These are phyloP conservation scores for Erodium maritimum DNA, from an alignment of 345 rosid genomes.

Conservation along the genomic window DNA sequence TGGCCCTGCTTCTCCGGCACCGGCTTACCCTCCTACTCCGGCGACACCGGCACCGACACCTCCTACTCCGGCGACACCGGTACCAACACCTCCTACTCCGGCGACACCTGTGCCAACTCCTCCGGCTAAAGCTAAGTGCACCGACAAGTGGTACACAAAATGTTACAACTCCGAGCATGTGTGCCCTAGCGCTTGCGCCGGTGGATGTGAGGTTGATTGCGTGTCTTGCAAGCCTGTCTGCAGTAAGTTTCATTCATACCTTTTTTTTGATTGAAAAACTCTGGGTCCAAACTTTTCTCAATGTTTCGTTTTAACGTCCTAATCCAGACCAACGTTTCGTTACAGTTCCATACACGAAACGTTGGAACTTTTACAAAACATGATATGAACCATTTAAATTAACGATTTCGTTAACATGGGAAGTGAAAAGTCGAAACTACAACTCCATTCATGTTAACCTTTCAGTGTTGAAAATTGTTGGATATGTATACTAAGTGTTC, in stretches of 20 bases:
- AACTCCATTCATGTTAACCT: too few relatives aligned
- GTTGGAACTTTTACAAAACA: too few relatives aligned
- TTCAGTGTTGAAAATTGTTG: too few relatives aligned
- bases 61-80: background rate
- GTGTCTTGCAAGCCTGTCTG: conserved; percentile 53
- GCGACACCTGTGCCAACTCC: background rate
- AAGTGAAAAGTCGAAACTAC: too few relatives aligned
- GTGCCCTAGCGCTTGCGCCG: conserved; percentile 41
- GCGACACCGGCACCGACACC: conserved; percentile 8
- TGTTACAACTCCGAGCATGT: conserved; percentile 31
- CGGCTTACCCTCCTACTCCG: conserved; percentile 10
- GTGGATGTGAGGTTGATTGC: conserved; percentile 45
- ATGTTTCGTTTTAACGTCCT: too few relatives aligned
- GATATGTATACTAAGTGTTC: too few relatives aligned
- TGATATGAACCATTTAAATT: too few relatives aligned
- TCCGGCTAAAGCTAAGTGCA: conserved; percentile 26
- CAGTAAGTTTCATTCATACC: conserved; percentile 18
- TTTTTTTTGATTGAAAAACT: too few relatives aligned
- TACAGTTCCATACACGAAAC: too few relatives aligned
- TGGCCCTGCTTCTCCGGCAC: background rate
- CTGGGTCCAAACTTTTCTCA: too few relatives aligned
- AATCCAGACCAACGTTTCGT: too few relatives aligned
- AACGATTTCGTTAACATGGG: too few relatives aligned
- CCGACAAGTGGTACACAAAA: conserved; percentile 17
- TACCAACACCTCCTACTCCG: background rate